Base-by-base conservation (phyloP, 495 filamentous ascomycete genomes). In the Daldinia vernicosa region DNA sequence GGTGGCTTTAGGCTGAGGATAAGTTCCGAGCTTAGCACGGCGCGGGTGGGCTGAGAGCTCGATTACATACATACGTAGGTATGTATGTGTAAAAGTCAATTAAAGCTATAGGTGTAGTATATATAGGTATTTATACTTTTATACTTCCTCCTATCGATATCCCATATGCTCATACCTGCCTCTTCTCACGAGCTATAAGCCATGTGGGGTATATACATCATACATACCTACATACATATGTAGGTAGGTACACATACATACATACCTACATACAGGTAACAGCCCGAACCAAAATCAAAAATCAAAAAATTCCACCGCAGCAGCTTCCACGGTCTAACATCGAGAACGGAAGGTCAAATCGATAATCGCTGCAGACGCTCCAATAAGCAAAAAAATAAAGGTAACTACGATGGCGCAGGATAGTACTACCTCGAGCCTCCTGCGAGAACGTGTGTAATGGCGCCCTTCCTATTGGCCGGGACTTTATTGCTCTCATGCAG, bases 391-490 rank as follows among this genome's bases (percentile, higher is more conserved):
- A 70, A 69, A 15, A 22, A 33, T 6, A 24, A 51, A n/a, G 26
- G 19, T 39, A 5, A 14, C 19, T 30, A 12, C 33, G 27, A 52
- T 33, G 57, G 58, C n/a, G 37, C 43, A 61, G 59, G 57, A 58
- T 59, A 26, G 50, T 40, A 65, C 63, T 63, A 40, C 63, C 28
- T 26, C 57, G 50, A 70, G 66, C 67, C 58, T 63, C 63, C 33
- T 40, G 45, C 24, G 60, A 67, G 51, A 74, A 74, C 71, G 71
- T 74, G 71, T 67, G 59, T 59, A 67, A 67, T 71, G 22, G 3
- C 2, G 37, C 15, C 14, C 14, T 22, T 65, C 59, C 22, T 27
- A 74, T 74, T 74, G 71, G 71, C 26, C 22, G 30, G 8, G 27
- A 39, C 5, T 63, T 63, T 63, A 57, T 67, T 55, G 6, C 62